Evolutionary conservation across 1,284 basidiomycete species (phyloP).

Genomic region (Apiotrichum porosum): DNA sequence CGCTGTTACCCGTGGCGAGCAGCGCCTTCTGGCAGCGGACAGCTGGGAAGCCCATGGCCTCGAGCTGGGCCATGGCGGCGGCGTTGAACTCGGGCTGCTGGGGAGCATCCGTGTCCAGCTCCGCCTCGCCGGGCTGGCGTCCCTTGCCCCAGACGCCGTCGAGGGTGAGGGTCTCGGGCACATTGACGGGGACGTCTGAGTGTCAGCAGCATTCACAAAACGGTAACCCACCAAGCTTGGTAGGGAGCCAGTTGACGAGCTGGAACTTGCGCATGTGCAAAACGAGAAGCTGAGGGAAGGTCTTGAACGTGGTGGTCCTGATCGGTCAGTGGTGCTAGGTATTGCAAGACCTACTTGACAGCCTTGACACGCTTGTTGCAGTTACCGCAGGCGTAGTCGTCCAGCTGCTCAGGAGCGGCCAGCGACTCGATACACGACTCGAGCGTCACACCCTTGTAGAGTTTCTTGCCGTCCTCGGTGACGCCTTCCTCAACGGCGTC

Average conservation of each 20-base stretch:
- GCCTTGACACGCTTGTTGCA: conserved; percentile 64
- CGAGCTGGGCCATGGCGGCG: conserved; percentile 66
- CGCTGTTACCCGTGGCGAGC: conserved; percentile 75
- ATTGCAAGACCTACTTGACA: conserved; percentile 53
- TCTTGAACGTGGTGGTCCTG: conserved; percentile 71
- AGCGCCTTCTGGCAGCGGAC: conserved; percentile 82
- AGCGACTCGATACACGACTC: conserved; percentile 64
- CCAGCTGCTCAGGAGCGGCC: conserved; percentile 62
- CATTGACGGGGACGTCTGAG: conserved; percentile 79
- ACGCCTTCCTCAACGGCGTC: conserved; percentile 58
- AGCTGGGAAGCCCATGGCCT: conserved; percentile 81
- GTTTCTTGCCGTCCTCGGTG: conserved; percentile 59
- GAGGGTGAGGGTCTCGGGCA: conserved; percentile 62
- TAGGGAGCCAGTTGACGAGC: conserved; percentile 93
- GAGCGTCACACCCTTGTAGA: conserved; percentile 67
- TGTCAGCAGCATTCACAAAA: conserved; percentile 9
- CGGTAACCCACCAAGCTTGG: conserved; percentile 68
- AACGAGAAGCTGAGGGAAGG: conserved; percentile 83
- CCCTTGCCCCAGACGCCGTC: conserved; percentile 70
- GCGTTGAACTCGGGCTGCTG: conserved; percentile 57
- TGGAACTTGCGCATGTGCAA: conserved; percentile 94
- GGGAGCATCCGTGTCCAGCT: conserved; percentile 58
- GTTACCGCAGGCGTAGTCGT: conserved; percentile 62
- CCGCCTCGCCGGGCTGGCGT: conserved; percentile 66
- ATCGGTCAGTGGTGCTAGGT: background rate